Base-by-base conservation (phyloP, 192 early-diverging fungal species). In the Podila horticola region DNA sequence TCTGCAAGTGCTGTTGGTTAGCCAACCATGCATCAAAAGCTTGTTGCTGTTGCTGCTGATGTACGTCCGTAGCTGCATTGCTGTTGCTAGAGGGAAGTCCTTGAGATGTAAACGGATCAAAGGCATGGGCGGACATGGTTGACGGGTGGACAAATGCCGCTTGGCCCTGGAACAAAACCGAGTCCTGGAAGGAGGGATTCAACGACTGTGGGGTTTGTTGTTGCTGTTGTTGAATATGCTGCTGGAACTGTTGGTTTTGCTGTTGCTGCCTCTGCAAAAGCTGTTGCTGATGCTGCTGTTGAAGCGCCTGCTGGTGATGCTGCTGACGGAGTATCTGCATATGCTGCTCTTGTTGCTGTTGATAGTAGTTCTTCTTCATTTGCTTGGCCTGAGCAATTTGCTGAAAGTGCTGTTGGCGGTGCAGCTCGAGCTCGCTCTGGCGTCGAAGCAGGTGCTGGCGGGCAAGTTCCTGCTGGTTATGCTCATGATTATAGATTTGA, bases 81-180 rank as follows among this genome's bases (percentile, higher is more conserved):
- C 31, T 30, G 9, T 62, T 24, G 24, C 8, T 69, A 5, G 67
- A 38, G 6, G 50, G n/a, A 33, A 51, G 13, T 19, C 33, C 13
- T 10, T 58, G 67, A 22, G 41, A 48, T 28, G 41, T 29, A 26
- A 66, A 51, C 2, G 45, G 17, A 48, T 19, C 64, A 30, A 66
- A 30, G 20, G 64, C 17, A 2, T 26, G 48, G 17, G 26, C 24
- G 28, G 49, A 49, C 38, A 66, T 17, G 24, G 48, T 19, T 29
- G 64, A 26, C 3, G 24, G 24, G 10, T 69, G 67, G n/a, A 55
- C 55, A 69, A 59, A 59, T 19, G 67, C n/a, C 15, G 55, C 55
- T 52, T 69, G 67, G 15, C 67, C 67, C 20, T 69, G 67, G 19
- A 69, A 69, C 57, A 69, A 41, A 34, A 55, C 57, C 30, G 67